Evolutionary conservation across 176 grass and related monocot species (phyloP).

Genomic region (Eragrostis curvula): DNA sequence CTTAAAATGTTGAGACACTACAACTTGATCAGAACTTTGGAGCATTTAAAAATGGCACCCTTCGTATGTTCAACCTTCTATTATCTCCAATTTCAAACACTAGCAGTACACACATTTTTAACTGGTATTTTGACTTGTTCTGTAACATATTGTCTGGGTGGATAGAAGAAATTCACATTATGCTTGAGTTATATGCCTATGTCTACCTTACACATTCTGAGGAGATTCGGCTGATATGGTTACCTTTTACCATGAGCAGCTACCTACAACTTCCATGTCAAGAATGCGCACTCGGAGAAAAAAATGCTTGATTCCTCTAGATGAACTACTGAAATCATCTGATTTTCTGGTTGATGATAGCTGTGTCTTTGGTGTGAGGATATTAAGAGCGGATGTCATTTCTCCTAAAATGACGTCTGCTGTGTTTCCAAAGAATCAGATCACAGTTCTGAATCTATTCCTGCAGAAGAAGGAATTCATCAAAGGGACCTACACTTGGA

Average conservation of each 20-base stretch:
- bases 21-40: background rate
- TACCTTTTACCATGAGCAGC: background rate
- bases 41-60: background rate
- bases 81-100: background rate
- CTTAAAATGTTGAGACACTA: too few relatives aligned
- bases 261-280: conserved; percentile 12
- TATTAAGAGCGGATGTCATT: conserved; percentile 16
- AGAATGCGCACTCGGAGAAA: background rate
- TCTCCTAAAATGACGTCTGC: too few relatives aligned
- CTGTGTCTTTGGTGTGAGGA: conserved; percentile 39
- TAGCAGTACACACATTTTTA: background rate
- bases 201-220: conserved; percentile 3
- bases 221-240: background rate
- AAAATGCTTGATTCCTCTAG: conserved; percentile 21
- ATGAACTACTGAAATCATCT: conserved; percentile 37
- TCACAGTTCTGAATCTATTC: conserved; percentile 29
- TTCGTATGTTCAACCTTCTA: background rate
- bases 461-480: conserved; percentile 37
- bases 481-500: conserved; percentile 44
- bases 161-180: background rate
- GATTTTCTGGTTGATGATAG: conserved; percentile 44
- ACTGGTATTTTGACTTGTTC: background rate
- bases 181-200: background rate
- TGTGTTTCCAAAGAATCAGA: conserved; percentile 26
- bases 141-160: background rate